phyloP scores from a whole-genome alignment of 2,329 filamentous ascomycete genomes.

The Endothia cerciana region DNA sequence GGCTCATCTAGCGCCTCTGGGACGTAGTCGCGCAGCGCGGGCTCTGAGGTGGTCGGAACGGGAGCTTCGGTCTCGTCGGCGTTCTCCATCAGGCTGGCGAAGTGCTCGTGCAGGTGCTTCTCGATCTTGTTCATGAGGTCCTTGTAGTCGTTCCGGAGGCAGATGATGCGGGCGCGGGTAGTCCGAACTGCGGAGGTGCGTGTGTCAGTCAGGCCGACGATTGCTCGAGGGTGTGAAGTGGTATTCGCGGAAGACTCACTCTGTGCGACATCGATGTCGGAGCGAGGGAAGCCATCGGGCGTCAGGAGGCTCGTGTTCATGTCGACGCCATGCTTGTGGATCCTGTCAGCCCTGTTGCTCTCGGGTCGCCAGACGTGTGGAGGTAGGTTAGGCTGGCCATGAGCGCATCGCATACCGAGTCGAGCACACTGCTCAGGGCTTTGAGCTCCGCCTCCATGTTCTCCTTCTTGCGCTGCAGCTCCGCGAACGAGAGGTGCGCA shows the following conservation, averaged over 20 bases:
- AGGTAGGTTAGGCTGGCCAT: not conserved
- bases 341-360: not conserved
- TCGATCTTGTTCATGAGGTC: slow-evolving; percentile 83
- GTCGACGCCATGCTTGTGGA: slow-evolving; percentile 77
- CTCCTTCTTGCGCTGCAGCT: slow-evolving; percentile 85
- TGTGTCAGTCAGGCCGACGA: slow-evolving; percentile 27
- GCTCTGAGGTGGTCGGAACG: slow-evolving; percentile 31
- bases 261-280: slow-evolving; percentile 93
- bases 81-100: slow-evolving; percentile 65
- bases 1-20: slow-evolving; percentile 49
- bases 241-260: slow-evolving; percentile 57
- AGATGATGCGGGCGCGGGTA: slow-evolving; percentile 87
- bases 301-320: slow-evolving; percentile 91
- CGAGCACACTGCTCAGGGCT: slow-evolving; percentile 82
- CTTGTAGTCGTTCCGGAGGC: slow-evolving; percentile 91
- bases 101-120: slow-evolving; percentile 84
- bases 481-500: slow-evolving; percentile 69
- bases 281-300: slow-evolving; percentile 86
- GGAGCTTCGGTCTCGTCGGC: slow-evolving; percentile 46
- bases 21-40: slow-evolving; percentile 39
- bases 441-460: slow-evolving; percentile 84
- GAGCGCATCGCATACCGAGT: slow-evolving; percentile 63
- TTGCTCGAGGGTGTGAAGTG: not conserved
- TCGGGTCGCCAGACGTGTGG: not conserved
- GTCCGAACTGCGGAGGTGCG: slow-evolving; percentile 70